Evolutionary conservation across 345 rosid genomes (phyloP).

Genomic region (Camelina sativa): DNA sequence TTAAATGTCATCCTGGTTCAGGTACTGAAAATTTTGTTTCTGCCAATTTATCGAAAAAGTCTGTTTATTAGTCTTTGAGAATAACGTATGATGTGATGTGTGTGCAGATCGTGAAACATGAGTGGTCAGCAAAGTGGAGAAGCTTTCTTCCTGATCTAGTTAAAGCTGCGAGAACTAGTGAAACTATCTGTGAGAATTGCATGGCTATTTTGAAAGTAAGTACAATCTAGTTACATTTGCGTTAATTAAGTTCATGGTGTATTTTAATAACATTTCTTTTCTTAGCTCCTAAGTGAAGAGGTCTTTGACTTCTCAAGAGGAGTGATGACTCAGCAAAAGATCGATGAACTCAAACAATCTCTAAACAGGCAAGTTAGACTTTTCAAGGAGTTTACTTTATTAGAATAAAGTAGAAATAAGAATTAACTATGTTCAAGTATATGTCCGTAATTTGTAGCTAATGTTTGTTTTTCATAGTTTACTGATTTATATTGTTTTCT

Average conservation of each 20-base stretch:
- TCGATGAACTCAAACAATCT: conserved; percentile 89
- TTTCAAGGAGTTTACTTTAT: conserved; percentile 20
- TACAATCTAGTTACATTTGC: conserved; percentile 14
- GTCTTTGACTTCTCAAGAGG: conserved; percentile 99
- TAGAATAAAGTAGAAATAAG: conserved; percentile 2
- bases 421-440: conserved; percentile 4
- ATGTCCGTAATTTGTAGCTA: conserved; percentile 18
- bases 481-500: conserved; percentile 37
- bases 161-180: conserved; percentile 95
- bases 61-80: not conserved
- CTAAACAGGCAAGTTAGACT: conserved; percentile 67
- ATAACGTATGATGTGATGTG: conserved; percentile 22
- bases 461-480: conserved; percentile 5
- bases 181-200: conserved; percentile 98
- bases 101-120: conserved; percentile 89
- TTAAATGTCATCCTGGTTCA: conserved; percentile 89
- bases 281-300: conserved; percentile 95
- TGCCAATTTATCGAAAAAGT: not conserved
- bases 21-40: conserved; percentile 49
- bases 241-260: not conserved
- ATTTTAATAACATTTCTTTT: conserved; percentile 23
- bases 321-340: conserved; percentile 96
- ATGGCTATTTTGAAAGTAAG: conserved; percentile 91
- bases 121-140: conserved; percentile 96
- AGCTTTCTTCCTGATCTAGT: conserved; percentile 98